These are phyloP conservation scores for Yarrowia bubula DNA, from an alignment of 805 yeast species.

Conservation along the genomic window DNA sequence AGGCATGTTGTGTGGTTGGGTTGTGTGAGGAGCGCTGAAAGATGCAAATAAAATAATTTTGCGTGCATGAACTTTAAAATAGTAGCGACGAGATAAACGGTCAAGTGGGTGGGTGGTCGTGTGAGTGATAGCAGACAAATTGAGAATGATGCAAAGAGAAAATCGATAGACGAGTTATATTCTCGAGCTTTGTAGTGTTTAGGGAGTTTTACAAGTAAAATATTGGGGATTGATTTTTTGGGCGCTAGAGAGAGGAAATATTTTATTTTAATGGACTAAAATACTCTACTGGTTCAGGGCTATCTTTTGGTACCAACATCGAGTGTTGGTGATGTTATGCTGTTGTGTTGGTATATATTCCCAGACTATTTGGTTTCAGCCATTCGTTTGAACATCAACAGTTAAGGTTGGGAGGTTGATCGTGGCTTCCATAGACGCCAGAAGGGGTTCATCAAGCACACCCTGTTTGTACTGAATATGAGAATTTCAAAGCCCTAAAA, in stretches of 20 bases:
- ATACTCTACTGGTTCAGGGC: background rate
- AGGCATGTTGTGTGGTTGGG: slow-evolving; percentile 29
- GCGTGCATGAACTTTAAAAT: slow-evolving; percentile 18
- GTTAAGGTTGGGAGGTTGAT: background rate
- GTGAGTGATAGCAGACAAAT: background rate
- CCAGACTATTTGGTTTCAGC: too few species aligned
- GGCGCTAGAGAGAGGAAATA: background rate
- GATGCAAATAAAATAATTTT: slow-evolving; percentile 9
- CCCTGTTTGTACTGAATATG: too few species aligned
- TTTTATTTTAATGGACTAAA: background rate
- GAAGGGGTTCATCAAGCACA: background rate
- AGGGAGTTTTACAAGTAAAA: too few species aligned
- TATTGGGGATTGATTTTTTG: background rate
- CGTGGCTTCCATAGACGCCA: background rate
- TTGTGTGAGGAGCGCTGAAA: background rate
- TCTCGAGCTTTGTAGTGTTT: too few species aligned
- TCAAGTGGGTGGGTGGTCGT: background rate
- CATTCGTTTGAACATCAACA: background rate
- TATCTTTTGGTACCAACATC: background rate
- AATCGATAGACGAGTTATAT: background rate
- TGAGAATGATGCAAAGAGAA: background rate
- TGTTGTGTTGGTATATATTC: too few species aligned
- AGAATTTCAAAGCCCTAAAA: too few species aligned
- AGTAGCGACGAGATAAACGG: too few species aligned
- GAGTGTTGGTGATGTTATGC: too few species aligned